Percentiles rank a stretch among this genome's conserved stretches.
phyloP scores from a whole-genome alignment of 169 alveolate species.

The Plasmodium knowlesi region DNA sequence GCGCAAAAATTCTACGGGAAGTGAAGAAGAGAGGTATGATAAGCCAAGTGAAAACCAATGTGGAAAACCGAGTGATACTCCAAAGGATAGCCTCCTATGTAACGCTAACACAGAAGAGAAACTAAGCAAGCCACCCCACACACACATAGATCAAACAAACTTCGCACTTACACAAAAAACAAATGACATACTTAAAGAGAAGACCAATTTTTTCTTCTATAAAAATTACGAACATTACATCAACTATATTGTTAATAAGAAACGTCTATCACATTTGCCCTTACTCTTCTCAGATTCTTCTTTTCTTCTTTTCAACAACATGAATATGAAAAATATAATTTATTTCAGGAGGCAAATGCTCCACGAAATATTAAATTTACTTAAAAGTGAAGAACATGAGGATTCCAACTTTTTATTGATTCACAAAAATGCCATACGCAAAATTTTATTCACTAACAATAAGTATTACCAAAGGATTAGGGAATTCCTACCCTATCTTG shows the following conservation, averaged over 20 bases:
- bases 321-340: slow-evolving; percentile 48
- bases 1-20: neutral
- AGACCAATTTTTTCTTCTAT: slow-evolving; percentile 41
- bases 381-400: slow-evolving; percentile 2
- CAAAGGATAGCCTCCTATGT: neutral
- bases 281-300: slow-evolving; percentile 33
- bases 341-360: slow-evolving; percentile 66
- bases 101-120: neutral
- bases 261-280: slow-evolving; percentile 32
- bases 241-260: slow-evolving; percentile 43
- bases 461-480: neutral
- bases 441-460: slow-evolving; percentile 52
- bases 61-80: too few species aligned
- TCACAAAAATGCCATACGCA: slow-evolving; percentile 36
- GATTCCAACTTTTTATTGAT: slow-evolving; percentile 29
- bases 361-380: slow-evolving; percentile 41
- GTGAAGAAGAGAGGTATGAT: neutral
- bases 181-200: slow-evolving; percentile 15
- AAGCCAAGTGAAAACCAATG: neutral
- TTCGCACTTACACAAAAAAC: neutral
- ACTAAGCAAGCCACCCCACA: neutral
- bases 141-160: neutral
- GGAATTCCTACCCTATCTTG: neutral
- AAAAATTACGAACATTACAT: slow-evolving; percentile 62
- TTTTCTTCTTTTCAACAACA: slow-evolving; percentile 47